Evolutionary conservation across 495 filamentous ascomycete species (phyloP).

Genomic region (Schizothecium vesticola): DNA sequence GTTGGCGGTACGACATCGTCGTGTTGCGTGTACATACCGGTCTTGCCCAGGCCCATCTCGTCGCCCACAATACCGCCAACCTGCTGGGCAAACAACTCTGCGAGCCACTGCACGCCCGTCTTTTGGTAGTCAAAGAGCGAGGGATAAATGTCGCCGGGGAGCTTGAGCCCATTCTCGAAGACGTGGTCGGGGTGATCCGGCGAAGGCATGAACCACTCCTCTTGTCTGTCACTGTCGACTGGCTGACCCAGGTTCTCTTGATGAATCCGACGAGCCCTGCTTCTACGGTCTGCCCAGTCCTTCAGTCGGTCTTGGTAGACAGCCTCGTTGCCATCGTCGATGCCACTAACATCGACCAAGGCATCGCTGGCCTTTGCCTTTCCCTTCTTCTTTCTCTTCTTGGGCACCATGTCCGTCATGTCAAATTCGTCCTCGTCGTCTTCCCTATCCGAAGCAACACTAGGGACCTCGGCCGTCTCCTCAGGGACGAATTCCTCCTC

Average conservation of each 20-base stretch:
- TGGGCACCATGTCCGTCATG: conserved; percentile 28
- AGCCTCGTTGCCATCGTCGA: conserved; percentile 89
- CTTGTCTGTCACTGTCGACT: conserved; percentile 34
- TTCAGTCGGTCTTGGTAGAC: conserved; percentile 73
- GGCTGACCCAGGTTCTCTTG: conserved; percentile 31
- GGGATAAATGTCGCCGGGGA: conserved; percentile 88
- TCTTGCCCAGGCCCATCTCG: conserved; percentile 98
- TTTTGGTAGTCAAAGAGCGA: conserved; percentile 93
- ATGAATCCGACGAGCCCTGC: conserved; percentile 53
- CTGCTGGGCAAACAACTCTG: conserved; percentile 79
- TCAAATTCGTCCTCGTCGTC: conserved; percentile 32
- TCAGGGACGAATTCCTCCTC: conserved; percentile 41
- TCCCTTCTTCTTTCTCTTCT: conserved; percentile 37
- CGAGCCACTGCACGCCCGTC: conserved; percentile 94
- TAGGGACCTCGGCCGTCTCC: conserved; percentile 22
- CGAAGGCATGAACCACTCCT: conserved; percentile 84
- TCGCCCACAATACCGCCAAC: conserved; percentile 95
- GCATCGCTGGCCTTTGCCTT: conserved; percentile 38
- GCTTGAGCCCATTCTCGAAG: conserved; percentile 66
- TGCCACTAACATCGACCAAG: conserved; percentile 62
- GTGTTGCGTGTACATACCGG: conserved; percentile 26
- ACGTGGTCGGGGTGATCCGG: conserved; percentile 68
- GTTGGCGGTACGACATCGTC: background rate
- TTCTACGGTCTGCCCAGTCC: conserved; percentile 67
- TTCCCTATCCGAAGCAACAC: conserved; percentile 24